phyloP scores from a whole-genome alignment of 2,329 filamentous ascomycete species.

The Ceratocystis eucalypticola region DNA sequence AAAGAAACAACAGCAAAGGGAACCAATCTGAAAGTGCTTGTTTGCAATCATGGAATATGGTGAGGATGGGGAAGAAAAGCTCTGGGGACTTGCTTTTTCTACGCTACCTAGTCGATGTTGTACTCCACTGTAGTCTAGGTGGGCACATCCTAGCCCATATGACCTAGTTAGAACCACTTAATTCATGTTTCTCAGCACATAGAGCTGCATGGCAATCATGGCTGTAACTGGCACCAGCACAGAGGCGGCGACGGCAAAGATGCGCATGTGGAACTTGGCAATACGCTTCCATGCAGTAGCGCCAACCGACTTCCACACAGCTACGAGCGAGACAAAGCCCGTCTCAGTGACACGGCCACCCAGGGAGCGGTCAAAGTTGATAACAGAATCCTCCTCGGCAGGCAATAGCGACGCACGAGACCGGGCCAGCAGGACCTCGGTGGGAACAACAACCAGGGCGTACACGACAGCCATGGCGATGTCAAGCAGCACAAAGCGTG shows the following conservation, averaged over 20 bases:
- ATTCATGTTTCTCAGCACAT: slow-evolving; percentile 2
- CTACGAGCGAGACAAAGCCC: slow-evolving; percentile 55
- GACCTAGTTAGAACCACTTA: neutral
- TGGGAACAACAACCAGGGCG: slow-evolving; percentile 52
- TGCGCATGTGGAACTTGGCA: slow-evolving; percentile 57
- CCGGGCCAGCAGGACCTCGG: slow-evolving; percentile 62
- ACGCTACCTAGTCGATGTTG: too few species aligned
- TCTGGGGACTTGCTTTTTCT: too few species aligned
- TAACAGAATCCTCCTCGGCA: slow-evolving; percentile 66
- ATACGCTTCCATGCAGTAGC: slow-evolving; percentile 57
- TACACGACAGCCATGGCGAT: slow-evolving; percentile 33
- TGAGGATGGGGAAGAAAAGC: too few species aligned
- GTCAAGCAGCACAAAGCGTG: slow-evolving; percentile 24
- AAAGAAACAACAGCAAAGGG: too few species aligned
- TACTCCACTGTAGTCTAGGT: neutral
- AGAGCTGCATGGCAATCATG: slow-evolving; percentile 24
- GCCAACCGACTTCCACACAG: slow-evolving; percentile 71
- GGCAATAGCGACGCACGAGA: slow-evolving; percentile 79
- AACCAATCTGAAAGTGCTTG: too few species aligned
- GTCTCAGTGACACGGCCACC: slow-evolving; percentile 63
- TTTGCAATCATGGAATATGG: too few species aligned
- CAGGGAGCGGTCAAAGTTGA: slow-evolving; percentile 83
- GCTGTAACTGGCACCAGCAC: slow-evolving; percentile 29
- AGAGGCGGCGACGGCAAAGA: slow-evolving; percentile 26
- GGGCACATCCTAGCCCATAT: too few species aligned